A percentile compares a stretch with the other conserved stretches of the same genome.
Evolutionary conservation across 2,329 filamentous ascomycete genomes (phyloP).

Genomic region (Colletotrichum melonis): DNA sequence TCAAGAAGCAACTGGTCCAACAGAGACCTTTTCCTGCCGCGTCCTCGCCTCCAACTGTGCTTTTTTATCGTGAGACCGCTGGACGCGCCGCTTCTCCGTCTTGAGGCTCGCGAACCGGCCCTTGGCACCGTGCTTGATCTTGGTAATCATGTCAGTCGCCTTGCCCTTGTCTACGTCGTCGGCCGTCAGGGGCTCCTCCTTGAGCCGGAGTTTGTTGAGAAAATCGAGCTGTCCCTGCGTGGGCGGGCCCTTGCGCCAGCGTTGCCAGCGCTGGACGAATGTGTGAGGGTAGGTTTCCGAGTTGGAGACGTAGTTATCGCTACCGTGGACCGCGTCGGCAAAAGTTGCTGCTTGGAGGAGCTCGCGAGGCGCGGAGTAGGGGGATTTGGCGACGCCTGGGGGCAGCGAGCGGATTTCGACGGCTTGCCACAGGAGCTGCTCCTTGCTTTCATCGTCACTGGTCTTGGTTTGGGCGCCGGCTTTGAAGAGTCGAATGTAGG

Average conservation of each 20-base stretch:
- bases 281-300: conserved; percentile 71
- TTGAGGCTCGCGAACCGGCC: conserved; percentile 68
- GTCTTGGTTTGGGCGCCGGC: conserved; percentile 39
- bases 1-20: conserved; percentile 60
- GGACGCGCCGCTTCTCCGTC: conserved; percentile 61
- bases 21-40: conserved; percentile 62
- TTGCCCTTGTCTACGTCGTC: conserved; percentile 79
- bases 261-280: conserved; percentile 73
- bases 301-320: conserved; percentile 81
- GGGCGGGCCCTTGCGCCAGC: conserved; percentile 78
- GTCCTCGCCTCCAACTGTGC: conserved; percentile 53
- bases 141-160: conserved; percentile 92
- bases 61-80: conserved; percentile 48
- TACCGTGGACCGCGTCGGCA: conserved; percentile 81
- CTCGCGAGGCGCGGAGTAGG: conserved; percentile 75
- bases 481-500: conserved; percentile 66
- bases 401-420: conserved; percentile 63
- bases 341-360: conserved; percentile 76
- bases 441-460: not conserved
- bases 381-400: conserved; percentile 58
- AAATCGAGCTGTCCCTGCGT: conserved; percentile 74
- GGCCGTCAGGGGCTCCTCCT: conserved; percentile 61
- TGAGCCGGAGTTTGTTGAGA: conserved; percentile 73
- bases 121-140: conserved; percentile 84
- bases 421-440: conserved; percentile 51